These are phyloP conservation scores for Heritiera littoralis DNA, from an alignment of 345 rosid genomes.

Conservation along the genomic window DNA sequence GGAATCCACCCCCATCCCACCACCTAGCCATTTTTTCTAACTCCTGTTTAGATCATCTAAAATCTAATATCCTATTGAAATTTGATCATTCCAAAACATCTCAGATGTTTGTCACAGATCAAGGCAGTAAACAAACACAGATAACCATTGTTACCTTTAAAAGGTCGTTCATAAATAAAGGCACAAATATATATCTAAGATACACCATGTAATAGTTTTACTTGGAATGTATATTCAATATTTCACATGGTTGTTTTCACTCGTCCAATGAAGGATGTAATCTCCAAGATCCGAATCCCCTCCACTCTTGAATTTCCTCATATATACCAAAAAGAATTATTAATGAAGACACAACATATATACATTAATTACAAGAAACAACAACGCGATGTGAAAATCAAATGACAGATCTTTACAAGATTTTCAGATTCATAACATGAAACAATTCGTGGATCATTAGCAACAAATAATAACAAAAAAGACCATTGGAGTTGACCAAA, in stretches of 20 bases:
- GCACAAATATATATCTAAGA: neutral
- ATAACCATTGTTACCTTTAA: neutral
- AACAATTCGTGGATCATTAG: neutral
- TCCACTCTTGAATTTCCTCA: neutral
- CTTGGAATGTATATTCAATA: neutral
- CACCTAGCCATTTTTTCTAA: neutral
- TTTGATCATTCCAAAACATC: neutral
- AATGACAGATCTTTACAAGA: neutral
- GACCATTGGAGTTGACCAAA: neutral
- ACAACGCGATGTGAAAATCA: conserved; percentile 1
- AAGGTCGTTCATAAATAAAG: neutral
- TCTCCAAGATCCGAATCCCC: neutral
- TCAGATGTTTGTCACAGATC: conserved; percentile 9
- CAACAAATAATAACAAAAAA: neutral
- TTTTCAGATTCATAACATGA: neutral
- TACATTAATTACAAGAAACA: neutral
- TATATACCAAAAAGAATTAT: neutral
- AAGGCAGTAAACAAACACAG: neutral
- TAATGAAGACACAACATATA: neutral
- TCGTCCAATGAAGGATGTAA: neutral
- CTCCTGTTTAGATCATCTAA: neutral
- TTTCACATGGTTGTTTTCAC: neutral
- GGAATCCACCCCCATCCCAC: neutral
- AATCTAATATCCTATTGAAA: neutral
- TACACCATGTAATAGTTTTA: neutral